A percentile compares a stretch with the other conserved stretches of the same genome.
phyloP scores from a whole-genome alignment of 352 stramenopile species.

The Globisporangium lucens region DNA sequence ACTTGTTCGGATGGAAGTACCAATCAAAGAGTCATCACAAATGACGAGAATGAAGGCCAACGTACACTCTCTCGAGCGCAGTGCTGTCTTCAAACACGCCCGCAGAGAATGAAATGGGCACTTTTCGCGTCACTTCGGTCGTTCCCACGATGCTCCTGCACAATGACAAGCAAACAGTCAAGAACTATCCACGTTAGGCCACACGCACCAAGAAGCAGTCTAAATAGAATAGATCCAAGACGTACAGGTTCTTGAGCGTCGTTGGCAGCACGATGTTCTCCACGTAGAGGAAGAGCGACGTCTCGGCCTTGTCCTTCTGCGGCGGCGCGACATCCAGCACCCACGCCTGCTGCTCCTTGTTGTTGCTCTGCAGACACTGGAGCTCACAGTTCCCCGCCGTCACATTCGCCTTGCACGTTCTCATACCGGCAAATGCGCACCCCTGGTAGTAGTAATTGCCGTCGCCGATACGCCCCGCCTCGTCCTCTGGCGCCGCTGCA shows the following conservation, averaged over 20 bases:
- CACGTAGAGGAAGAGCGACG: constrained; percentile 52
- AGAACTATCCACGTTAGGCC: background rate
- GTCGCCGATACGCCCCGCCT: constrained; percentile 32
- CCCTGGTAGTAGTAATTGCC: constrained; percentile 65
- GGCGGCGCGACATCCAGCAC: constrained; percentile 56
- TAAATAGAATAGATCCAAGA: constrained; percentile 3
- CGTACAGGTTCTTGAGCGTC: constrained; percentile 60
- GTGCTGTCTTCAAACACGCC: constrained; percentile 44
- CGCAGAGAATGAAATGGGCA: constrained; percentile 55
- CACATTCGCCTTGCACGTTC: constrained; percentile 47
- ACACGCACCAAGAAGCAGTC: background rate
- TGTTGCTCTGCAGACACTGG: constrained; percentile 56
- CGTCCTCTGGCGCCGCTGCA: constrained; percentile 27
- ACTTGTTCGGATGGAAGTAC: background rate
- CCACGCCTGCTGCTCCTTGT: constrained; percentile 35
- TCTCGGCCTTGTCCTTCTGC: constrained; percentile 63
- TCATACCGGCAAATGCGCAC: constrained; percentile 45
- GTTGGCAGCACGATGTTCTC: constrained; percentile 47
- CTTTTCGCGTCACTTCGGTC: constrained; percentile 45
- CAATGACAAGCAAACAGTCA: background rate
- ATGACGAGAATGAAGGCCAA: background rate
- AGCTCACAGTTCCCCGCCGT: constrained; percentile 47
- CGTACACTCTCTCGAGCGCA: constrained; percentile 50
- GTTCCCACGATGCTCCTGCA: constrained; percentile 54
- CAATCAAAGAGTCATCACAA: background rate